Evolutionary conservation across 2,329 filamentous ascomycete species (phyloP), one percentile per base, ranked within the genome.

Genomic region (Torrubiella hemipterigena): DNA sequence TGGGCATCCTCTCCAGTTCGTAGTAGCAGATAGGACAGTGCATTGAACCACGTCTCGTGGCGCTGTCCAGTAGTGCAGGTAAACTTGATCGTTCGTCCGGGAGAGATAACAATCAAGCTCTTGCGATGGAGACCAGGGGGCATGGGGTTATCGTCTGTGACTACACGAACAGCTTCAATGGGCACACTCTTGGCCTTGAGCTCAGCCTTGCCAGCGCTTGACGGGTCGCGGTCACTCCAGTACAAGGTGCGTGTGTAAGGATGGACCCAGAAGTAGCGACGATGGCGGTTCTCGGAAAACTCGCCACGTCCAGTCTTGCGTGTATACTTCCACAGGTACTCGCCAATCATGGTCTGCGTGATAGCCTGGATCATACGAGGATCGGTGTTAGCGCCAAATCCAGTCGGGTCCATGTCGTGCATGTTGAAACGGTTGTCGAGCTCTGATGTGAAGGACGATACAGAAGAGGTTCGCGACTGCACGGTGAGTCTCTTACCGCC

Each of bases 321-420:
- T 0, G 91, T 98, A 58, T 98, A 98, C 55, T 98, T 98, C 91
- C 91, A 98, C 24, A 98, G 67, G 54, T 89, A 96, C 54, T 98
- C 91, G 34, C 91, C 91, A 49, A 98, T 96, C 91, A 98, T 98
- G 13, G 91, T 96, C 57, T 98, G 89, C 3, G 91, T 98, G 42
- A 98, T 95, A 29, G 91, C 91, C 60, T 95, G 86, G 44, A 98
- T 96, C 86, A 98, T 95, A 45, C 89, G 82, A 39, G 89, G 89
- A 58, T 98, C 91, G 5, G 86, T 93, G 40, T 73, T 72, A 14
- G 76, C 65, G 8, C 75, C 73, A 37, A 91, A 70, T 11, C 77
- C 78, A 28, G 61, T 56, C 6, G 63, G 47, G 27, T 59, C 61
- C 32, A 74, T 63, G 27, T 61, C 59, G 24, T 50, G 54, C 34